Base-by-base conservation (phyloP, 371 early-diverging fungal species). In the Lichtheimia corymbifera region DNA sequence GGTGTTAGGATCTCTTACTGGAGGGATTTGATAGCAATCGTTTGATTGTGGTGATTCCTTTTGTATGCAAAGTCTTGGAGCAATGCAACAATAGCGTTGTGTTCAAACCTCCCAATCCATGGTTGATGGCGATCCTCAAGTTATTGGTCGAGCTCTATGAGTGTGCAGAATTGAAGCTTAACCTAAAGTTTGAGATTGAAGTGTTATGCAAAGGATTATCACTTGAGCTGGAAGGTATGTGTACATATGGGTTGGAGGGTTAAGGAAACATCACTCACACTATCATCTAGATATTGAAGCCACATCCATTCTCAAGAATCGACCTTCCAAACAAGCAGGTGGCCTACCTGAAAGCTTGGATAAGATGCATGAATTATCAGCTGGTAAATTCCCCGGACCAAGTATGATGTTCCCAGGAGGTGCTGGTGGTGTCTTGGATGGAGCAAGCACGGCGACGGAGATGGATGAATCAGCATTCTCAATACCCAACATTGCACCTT, bases 151-250 rank as follows among this genome's bases (percentile, higher is more conserved):
- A 98, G 69, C 77, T 99, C 5, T 97, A 97, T 72, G 89, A 92
- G 51, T 88, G 85, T 66, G 97, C 96, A 0, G 95, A 95, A 50
- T 79, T 97, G 45, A 97, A 94, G 73, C 76, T 97, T 55, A 96
- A 94, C 62, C 87, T 97, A 55, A 95, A 96, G 62, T 98, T 99
- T 74, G 97, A 97, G 70, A 93, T 99, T 49, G 98, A 98, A 74
- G 96, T 98, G 3, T 82, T 99, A 43, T 97, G 97, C 83, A 96
- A 96, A 70, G 91, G 90, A 47, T 73, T 97, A 42, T 76, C 87
- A 7, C 73, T 98, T 6, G 95, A 94, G 51, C 80, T 95, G 2
- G 89, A 87, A 63, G 67, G 71, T 66, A 74, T n/a, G 68, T 24
- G 47, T 76, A 64, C 72, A n/a, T n/a, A n/a, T n/a, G n/a, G n/a